These are phyloP conservation scores for Cordyceps tenuipes DNA, from an alignment of 2,329 filamentous ascomycete genomes.

Conservation along the genomic window DNA sequence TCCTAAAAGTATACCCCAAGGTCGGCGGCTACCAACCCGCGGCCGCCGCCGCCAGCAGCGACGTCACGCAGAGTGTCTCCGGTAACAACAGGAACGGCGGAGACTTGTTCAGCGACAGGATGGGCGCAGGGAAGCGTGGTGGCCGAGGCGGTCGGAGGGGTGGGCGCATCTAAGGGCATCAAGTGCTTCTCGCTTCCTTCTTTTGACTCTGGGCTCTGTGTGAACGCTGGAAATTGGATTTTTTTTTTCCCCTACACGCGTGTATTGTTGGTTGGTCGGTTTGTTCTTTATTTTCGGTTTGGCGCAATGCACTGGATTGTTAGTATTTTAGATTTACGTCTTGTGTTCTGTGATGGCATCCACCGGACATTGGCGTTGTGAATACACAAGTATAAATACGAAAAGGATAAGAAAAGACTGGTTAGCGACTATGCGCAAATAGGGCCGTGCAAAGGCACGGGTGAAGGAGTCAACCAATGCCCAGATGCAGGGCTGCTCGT, in stretches of 20 bases:
- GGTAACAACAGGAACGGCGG: background rate
- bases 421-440: background rate
- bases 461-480: background rate
- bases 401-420: background rate
- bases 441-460: background rate
- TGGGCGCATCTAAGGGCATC: background rate
- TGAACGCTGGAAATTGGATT: too few relatives aligned
- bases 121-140: conserved; percentile 18
- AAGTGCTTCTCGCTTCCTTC: background rate
- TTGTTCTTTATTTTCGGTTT: background rate
- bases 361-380: conserved; percentile 4
- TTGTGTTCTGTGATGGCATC: background rate
- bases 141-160: conserved; percentile 16
- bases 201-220: too few relatives aligned
- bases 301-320: background rate
- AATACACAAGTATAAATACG: background rate
- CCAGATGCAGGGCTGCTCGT: background rate
- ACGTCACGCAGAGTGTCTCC: conserved; percentile 32
- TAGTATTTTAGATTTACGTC: background rate
- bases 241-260: too few relatives aligned
- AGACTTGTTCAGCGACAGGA: conserved; percentile 44
- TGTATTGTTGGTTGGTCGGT: background rate
- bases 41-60: conserved; percentile 15
- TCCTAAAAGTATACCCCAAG: conserved; percentile 67
- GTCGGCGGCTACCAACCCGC: conserved; percentile 32